These are phyloP conservation scores for Hymenoscyphus salicellus DNA, from an alignment of 2,329 filamentous ascomycete genomes.

Conservation along the genomic window DNA sequence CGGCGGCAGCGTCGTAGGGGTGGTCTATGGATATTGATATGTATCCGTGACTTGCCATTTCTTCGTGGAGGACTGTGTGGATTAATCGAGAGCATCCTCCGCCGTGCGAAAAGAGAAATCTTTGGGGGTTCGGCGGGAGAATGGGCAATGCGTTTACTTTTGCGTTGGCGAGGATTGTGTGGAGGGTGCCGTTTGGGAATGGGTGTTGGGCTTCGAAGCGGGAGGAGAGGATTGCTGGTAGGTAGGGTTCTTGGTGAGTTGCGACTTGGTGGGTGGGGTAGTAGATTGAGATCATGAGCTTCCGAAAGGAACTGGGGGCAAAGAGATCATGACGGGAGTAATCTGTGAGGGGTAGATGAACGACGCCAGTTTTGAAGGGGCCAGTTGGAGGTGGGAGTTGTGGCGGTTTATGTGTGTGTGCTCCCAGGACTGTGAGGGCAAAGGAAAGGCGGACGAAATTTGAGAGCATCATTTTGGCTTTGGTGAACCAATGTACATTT, in stretches of 20 bases:
- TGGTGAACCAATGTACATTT: not conserved
- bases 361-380: not conserved
- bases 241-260: not conserved
- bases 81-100: not conserved
- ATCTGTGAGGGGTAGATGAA: not conserved
- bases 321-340: not conserved
- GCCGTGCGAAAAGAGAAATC: not conserved
- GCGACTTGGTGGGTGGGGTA: not conserved
- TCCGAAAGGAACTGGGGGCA: not conserved
- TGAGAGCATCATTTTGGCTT: not conserved
- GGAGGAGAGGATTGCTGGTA: not conserved
- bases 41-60: conserved; percentile 35
- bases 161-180: not conserved
- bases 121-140: not conserved
- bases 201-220: not conserved
- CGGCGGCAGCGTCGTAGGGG: conserved; percentile 33
- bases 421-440: not conserved
- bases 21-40: conserved; percentile 36
- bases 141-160: not conserved
- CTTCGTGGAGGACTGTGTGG: conserved; percentile 26
- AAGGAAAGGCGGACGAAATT: not conserved
- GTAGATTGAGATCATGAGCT: not conserved
- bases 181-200: not conserved
- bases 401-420: not conserved
- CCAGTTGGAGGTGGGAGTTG: not conserved